Conservation (phyloP, 192 early-diverging fungal genomes). For the Allomyces arbusculus region DNA sequence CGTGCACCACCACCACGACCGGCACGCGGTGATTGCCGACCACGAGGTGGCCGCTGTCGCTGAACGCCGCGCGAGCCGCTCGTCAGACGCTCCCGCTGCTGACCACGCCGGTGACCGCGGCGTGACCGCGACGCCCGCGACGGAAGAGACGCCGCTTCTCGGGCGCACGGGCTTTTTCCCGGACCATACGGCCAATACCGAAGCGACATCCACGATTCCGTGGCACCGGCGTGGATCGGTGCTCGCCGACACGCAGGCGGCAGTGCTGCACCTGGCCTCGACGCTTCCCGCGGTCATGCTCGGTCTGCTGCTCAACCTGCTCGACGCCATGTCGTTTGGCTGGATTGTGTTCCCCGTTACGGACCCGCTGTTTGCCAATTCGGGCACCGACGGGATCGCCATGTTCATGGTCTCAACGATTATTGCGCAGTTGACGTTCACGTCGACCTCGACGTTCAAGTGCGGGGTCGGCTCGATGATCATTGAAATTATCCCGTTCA, state of each 20-base stretch:
- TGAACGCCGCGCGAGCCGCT: too few species aligned
- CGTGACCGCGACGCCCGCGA: too few species aligned
- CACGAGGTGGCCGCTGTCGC: too few species aligned
- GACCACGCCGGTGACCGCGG: too few species aligned
- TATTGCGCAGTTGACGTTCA: slow-evolving; percentile 49
- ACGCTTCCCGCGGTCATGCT: slow-evolving; percentile 70
- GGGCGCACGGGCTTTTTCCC: neutral
- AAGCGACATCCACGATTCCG: neutral
- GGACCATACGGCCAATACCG: neutral
- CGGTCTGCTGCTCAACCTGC: slow-evolving; percentile 71
- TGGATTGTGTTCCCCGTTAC: slow-evolving; percentile 79
- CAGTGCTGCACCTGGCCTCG: neutral
- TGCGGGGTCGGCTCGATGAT: slow-evolving; percentile 13
- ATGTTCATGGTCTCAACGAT: slow-evolving; percentile 80
- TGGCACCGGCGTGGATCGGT: neutral
- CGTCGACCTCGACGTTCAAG: slow-evolving; percentile 6
- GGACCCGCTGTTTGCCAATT: slow-evolving; percentile 39
- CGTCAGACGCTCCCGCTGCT: too few species aligned
- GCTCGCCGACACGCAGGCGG: neutral
- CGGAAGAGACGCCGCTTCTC: too few species aligned
- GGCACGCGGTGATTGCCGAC: neutral
- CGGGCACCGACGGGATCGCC: slow-evolving; percentile 74
- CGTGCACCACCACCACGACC: neutral
- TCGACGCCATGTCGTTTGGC: slow-evolving; percentile 78
- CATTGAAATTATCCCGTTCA: slow-evolving; percentile 76